Percentiles rank a stretch among this genome's conserved stretches.
Evolutionary conservation across 225 moss, liverwort and hornwort genomes (phyloP).

Genomic region (Pseudoscleropodium purum): DNA sequence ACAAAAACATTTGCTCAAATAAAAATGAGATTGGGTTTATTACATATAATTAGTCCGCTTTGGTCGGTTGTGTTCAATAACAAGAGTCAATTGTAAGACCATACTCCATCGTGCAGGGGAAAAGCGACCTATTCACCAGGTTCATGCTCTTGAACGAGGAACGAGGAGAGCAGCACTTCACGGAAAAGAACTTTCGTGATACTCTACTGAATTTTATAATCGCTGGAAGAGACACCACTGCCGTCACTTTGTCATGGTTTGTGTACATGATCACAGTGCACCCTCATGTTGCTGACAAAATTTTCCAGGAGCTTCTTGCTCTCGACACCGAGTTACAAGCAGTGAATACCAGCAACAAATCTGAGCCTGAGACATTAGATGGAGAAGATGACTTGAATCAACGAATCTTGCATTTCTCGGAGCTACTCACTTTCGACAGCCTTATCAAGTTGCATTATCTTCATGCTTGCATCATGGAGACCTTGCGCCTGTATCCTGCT

Average conservation of each 20-base stretch:
- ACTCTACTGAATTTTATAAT: conserved; percentile 15
- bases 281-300: conserved; percentile 3
- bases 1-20: background rate
- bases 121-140: conserved; percentile 40
- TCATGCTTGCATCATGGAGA: conserved; percentile 44
- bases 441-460: conserved; percentile 33
- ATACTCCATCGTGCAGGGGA: background rate
- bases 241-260: conserved; percentile 55
- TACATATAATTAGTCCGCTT: background rate
- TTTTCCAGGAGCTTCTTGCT: conserved; percentile 34
- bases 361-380: background rate
- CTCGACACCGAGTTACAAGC: conserved; percentile 2
- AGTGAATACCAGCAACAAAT: background rate
- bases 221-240: conserved; percentile 51
- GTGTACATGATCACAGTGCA: conserved; percentile 31
- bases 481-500: conserved; percentile 57
- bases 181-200: conserved; percentile 57
- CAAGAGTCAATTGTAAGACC: background rate
- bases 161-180: conserved; percentile 7
- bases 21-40: background rate
- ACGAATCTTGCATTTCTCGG: conserved; percentile 13
- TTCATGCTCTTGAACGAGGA: conserved; percentile 49
- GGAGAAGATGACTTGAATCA: background rate
- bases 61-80: background rate
- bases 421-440: conserved; percentile 22